Base-by-base conservation (phyloP, 225 moss, liverwort and hornwort genomes). In the Anthoceros angustus region DNA sequence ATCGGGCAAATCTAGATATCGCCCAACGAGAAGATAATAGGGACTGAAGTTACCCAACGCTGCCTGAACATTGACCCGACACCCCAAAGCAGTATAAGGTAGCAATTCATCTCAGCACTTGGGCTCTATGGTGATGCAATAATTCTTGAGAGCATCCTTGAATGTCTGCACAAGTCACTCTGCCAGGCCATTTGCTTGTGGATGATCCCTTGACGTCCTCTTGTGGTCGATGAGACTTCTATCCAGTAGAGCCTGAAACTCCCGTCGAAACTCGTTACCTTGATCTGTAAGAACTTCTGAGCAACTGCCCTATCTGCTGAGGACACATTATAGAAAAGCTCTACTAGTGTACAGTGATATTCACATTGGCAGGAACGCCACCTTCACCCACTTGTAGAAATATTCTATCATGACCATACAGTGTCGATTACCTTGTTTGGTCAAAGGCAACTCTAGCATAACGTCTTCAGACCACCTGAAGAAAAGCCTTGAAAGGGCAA, bases 211-310 rank as follows among this genome's bases (percentile, higher is more conserved):
- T 7, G 67, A 67, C 6, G 7, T 48, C 23, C 16, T 16, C 2
- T 10, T 3, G 41, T 72, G 71, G 60, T 72, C 42, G 12, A 65
- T 72, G 12, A 49, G 49, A 9, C 64, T 39, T 65, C 49, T 25
- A 45, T 66, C 71, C 41, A 21, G 66, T 0, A 66, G 40, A 0
- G 9, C 16, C 40, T 72, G 50, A 55, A 72, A 72, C 12, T 72
- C 66, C 43, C 26, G 65, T 40, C 14, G 9, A 42, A 72, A 55
- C 62, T 72, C 50, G 0, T 1, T 62, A 5, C 61, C 67, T 8
- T 72, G 55, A 21, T 67, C 40, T 0, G 67, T 67, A 4, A 72
- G 41, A 8, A 72, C 72, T n/a, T 72, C 41, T 0, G 46, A 0
- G 20, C 49, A 50, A 20, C 49, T 50, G 49, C 49, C 49, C 15